These are phyloP conservation scores for Ceraceosorus guamensis DNA, from an alignment of 1,284 basidiomycete genomes.

Conservation along the genomic window DNA sequence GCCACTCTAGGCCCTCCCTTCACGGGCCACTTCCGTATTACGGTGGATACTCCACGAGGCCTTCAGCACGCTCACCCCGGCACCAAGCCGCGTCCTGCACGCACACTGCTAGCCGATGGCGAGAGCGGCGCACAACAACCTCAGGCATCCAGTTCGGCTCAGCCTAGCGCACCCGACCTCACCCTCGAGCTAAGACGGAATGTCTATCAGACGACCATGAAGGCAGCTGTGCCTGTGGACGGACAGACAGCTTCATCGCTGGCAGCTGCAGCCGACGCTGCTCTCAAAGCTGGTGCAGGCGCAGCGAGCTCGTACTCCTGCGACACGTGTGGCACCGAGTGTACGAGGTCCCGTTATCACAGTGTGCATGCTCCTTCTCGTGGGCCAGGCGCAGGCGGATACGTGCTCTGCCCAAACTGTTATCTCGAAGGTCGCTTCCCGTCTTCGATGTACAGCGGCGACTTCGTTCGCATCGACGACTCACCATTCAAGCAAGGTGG, in stretches of 20 bases:
- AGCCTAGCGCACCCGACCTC: constrained; percentile 19
- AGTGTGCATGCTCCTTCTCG: constrained; percentile 60
- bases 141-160: constrained; percentile 68
- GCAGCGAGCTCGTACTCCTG: constrained; percentile 62
- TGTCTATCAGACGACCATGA: constrained; percentile 44
- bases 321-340: constrained; percentile 90
- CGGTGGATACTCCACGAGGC: constrained; percentile 92
- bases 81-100: constrained; percentile 7
- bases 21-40: constrained; percentile 95
- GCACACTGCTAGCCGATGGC: constrained; percentile 48
- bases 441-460: constrained; percentile 88
- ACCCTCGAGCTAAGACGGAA: constrained; percentile 51
- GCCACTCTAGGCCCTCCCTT: constrained; percentile 92
- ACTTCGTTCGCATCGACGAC: constrained; percentile 80
- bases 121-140: not conserved
- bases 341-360: constrained; percentile 80
- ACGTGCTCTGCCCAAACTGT: constrained; percentile 61
- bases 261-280: constrained; percentile 52
- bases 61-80: constrained; percentile 88
- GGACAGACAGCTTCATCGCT: constrained; percentile 38
- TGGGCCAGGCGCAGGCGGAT: constrained; percentile 61
- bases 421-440: constrained; percentile 96
- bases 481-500: constrained; percentile 51
- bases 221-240: constrained; percentile 37
- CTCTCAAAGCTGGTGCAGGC: constrained; percentile 53